A percentile compares a stretch with the other conserved stretches of the same genome.
Conservation (phyloP, 805 yeast species). For the Barnettozyma siamensis region DNA sequence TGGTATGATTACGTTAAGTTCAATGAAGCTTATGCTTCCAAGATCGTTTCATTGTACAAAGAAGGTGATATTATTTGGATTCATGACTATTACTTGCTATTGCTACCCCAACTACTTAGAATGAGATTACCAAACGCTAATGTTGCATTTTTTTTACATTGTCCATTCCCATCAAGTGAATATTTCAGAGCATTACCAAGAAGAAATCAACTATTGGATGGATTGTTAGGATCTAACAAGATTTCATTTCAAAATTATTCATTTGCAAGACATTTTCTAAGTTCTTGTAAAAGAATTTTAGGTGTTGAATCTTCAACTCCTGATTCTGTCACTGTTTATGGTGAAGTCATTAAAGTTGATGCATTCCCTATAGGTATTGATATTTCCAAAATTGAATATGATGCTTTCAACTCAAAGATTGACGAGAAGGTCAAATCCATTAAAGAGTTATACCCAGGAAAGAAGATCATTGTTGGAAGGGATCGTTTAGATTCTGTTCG, state of each 20-base stretch:
- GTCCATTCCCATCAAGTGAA: constrained; percentile 95
- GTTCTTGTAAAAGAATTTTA: constrained; percentile 81
- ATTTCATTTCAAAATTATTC: constrained; percentile 83
- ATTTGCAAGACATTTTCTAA: constrained; percentile 85
- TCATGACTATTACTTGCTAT: constrained; percentile 87
- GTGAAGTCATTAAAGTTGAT: constrained; percentile 66
- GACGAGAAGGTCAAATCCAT: constrained; percentile 63
- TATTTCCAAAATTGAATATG: constrained; percentile 57
- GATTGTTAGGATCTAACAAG: constrained; percentile 84
- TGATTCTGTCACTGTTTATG: constrained; percentile 61
- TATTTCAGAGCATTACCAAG: constrained; percentile 86
- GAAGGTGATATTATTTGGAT: constrained; percentile 94
- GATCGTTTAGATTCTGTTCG: constrained; percentile 88
- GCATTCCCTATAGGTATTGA: constrained; percentile 90
- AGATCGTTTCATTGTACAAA: constrained; percentile 61
- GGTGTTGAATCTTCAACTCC: constrained; percentile 54
- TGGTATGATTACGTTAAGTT: constrained; percentile 83
- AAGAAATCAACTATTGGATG: constrained; percentile 77
- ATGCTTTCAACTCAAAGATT: constrained; percentile 40
- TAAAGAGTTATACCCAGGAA: constrained; percentile 52
- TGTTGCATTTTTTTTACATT: constrained; percentile 88
- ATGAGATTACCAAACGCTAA: constrained; percentile 72
- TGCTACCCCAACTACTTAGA: constrained; percentile 81
- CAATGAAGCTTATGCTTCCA: constrained; percentile 85
- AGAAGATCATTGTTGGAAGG: constrained; percentile 85